Conservation (phyloP, 1,284 basidiomycete genomes). For the Takashimella tepidaria region DNA sequence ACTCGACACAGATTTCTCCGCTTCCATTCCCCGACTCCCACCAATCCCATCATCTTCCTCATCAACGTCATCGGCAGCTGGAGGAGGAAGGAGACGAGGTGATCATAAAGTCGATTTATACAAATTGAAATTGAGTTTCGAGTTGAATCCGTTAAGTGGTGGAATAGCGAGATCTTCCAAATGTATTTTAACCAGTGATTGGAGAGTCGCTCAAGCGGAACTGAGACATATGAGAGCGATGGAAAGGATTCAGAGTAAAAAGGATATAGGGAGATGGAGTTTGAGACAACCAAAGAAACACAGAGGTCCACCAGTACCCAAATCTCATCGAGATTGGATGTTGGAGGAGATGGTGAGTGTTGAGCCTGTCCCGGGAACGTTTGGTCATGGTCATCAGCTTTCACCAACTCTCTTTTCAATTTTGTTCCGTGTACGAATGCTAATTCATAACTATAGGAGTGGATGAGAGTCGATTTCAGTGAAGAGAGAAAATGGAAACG, state of each 20-base stretch:
- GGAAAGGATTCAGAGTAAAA: constrained; percentile 79
- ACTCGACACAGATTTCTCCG: constrained; percentile 32
- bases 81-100: constrained; percentile 24
- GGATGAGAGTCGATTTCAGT: constrained; percentile 92
- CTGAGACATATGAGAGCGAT: constrained; percentile 70
- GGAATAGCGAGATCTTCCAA: constrained; percentile 33
- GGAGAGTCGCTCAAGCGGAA: constrained; percentile 63
- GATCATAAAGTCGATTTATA: constrained; percentile 27
- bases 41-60: constrained; percentile 31
- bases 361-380: too few species aligned
- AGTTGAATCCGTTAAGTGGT: constrained; percentile 34
- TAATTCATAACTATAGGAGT: constrained; percentile 80
- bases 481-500: constrained; percentile 94
- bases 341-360: constrained; percentile 86
- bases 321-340: constrained; percentile 93
- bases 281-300: constrained; percentile 95
- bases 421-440: too few species aligned
- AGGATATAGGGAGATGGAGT: constrained; percentile 78
- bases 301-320: constrained; percentile 69
- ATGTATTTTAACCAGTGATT: constrained; percentile 40
- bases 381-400: constrained; percentile 1
- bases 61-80: constrained; percentile 24
- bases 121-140: constrained; percentile 30
- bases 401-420: too few species aligned
- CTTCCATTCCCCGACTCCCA: constrained; percentile 31